Evolutionary conservation across 2,329 filamentous ascomycete species (phyloP).

Genomic region (Aureobasidium sp.): DNA sequence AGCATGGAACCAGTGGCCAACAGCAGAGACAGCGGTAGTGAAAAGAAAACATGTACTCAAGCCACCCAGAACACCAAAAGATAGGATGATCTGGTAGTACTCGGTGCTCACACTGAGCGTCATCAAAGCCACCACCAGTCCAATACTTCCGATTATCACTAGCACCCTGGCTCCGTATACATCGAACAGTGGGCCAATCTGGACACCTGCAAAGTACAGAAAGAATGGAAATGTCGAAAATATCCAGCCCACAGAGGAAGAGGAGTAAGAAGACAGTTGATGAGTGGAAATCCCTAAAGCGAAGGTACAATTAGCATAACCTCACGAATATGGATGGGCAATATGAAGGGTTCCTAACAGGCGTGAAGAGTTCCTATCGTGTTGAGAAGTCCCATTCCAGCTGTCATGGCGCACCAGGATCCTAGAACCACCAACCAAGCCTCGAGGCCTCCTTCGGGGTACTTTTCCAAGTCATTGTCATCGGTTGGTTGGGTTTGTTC

Average conservation of each 20-base stretch:
- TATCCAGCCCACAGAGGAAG: slow-evolving; percentile 21
- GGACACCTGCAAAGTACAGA: slow-evolving; percentile 19
- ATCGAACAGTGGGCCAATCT: slow-evolving; percentile 31
- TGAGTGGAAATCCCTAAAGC: slow-evolving; percentile 12
- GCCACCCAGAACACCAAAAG: slow-evolving; percentile 66
- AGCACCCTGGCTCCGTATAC: slow-evolving; percentile 51
- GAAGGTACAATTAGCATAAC: no score
- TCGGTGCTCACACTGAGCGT: slow-evolving; percentile 43
- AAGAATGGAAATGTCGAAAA: slow-evolving; percentile 21
- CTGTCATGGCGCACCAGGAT: slow-evolving; percentile 56
- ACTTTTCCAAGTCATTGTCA: slow-evolving; percentile 26
- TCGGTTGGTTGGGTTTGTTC: neutral
- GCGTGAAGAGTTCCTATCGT: slow-evolving; percentile 17
- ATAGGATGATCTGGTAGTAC: slow-evolving; percentile 74
- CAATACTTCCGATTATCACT: slow-evolving; percentile 55
- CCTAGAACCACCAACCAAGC: slow-evolving; percentile 82
- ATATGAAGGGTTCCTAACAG: slow-evolving; percentile 6
- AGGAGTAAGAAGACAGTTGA: slow-evolving; percentile 17
- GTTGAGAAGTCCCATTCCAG: slow-evolving; percentile 43
- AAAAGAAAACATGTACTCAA: slow-evolving; percentile 68
- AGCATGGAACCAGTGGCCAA: slow-evolving; percentile 72
- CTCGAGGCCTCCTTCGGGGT: slow-evolving; percentile 69
- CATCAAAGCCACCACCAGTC: slow-evolving; percentile 40
- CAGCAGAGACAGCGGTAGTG: slow-evolving; percentile 66
- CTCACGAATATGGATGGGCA: no score